phyloP scores from a whole-genome alignment of 2,329 filamentous ascomycete species.

The Dothideomycetes sp. region DNA sequence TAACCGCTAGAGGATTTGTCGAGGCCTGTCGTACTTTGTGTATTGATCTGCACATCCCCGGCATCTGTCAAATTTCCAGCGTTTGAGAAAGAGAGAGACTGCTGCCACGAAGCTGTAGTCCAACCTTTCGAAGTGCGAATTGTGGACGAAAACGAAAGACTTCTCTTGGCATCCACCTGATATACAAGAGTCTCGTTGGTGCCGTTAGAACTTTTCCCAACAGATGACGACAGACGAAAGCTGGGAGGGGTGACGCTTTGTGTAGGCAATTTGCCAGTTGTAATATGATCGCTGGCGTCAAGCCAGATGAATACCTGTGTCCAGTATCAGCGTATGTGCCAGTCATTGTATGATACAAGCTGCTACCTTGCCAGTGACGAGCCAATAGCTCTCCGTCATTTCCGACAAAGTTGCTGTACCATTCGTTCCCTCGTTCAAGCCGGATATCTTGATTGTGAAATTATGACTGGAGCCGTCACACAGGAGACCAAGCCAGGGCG shows the following conservation, averaged over 20 bases:
- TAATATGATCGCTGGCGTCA: constrained; percentile 39
- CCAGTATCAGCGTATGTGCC: not conserved
- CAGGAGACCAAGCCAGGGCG: constrained; percentile 60
- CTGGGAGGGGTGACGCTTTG: constrained; percentile 29
- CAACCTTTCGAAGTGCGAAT: constrained; percentile 39
- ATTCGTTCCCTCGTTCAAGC: constrained; percentile 44
- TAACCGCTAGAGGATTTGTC: constrained; percentile 32
- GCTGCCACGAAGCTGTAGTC: constrained; percentile 42
- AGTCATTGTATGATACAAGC: not conserved
- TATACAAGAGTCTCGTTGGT: constrained; percentile 47
- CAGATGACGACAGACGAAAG: constrained; percentile 39
- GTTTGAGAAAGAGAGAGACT: constrained; percentile 46
- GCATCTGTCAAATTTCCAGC: constrained; percentile 41
- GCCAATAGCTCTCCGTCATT: constrained; percentile 54
- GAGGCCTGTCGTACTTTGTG: constrained; percentile 39
- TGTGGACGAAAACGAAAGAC: constrained; percentile 41
- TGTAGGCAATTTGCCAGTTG: constrained; percentile 35
- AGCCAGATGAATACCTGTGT: constrained; percentile 59
- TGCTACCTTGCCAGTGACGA: constrained; percentile 55
- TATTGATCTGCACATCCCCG: constrained; percentile 44
- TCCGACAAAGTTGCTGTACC: constrained; percentile 39
- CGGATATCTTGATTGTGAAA: constrained; percentile 57
- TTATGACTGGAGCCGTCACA: constrained; percentile 54
- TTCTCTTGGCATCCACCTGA: constrained; percentile 44
- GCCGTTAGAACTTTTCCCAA: constrained; percentile 38